Evolutionary conservation across 2,329 filamentous ascomycete genomes (phyloP), one percentile per base, ranked within the genome.

Genomic region (Parafenestella ontariensis): DNA sequence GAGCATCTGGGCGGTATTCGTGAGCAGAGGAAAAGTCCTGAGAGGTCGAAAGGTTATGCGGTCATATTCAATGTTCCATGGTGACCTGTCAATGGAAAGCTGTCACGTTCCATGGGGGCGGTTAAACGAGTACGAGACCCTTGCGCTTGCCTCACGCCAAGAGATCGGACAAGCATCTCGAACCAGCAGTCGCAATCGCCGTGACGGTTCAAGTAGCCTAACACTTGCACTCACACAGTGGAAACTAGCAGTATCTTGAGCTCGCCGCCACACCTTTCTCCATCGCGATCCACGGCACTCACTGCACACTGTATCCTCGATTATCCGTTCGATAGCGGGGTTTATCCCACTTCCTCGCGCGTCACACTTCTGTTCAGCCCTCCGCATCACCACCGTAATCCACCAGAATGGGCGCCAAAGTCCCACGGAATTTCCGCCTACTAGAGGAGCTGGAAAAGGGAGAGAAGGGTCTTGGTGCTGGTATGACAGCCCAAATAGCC

Each of bases 371-470:
- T 40, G 24, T 50, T 41, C 46, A 54, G 37, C 45, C 45, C 26
- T 54, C 46, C 31, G 49, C 42, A 34, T 40, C 52, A 54, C 61
- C 36, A 46, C 54, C 50, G 45, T 54, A 53, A 68, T 5, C 10
- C 31, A 34, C 13, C 31, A 34, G 50, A 46, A 88, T 87, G 85
- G 76, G 81, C 52, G 87, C 90, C 54, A 92, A 96, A 78, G 86
- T 99, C 53, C 95, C 95, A 58, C 87, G 95, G 76, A 98, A 98
- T 82, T 99, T 99, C 77, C 89, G 94, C 73, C 86, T 99, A 64
- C 84, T 99, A 52, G 95, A 97, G 78, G 95, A 99, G 87, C 85
- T 99, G 18, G 95, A 99, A 82, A 98, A 98, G 82, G 95, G 95
- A 72, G 95, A 99, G 82, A 99, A 99, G 80, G 95, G 95, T 58